A percentile compares a stretch with the other conserved stretches of the same genome.
Evolutionary conservation across 768 basidiomycete species (phyloP).

Genomic region (Mycena vitilis): DNA sequence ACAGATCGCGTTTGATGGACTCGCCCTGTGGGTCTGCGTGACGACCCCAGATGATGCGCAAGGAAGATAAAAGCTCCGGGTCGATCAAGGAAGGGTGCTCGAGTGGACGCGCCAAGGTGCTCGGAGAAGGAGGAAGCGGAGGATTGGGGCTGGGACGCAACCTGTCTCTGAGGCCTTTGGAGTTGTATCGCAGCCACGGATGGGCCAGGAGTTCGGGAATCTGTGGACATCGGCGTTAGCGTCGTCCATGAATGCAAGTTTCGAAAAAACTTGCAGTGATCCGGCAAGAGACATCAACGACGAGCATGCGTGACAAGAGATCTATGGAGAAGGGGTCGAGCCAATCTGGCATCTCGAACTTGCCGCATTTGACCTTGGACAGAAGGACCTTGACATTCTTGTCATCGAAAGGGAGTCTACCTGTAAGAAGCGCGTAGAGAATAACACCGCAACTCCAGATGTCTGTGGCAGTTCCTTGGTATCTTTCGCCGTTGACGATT

Average conservation of each 20-base stretch:
- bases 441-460: conserved; percentile 98
- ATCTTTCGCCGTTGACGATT: conserved; percentile 91
- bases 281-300: conserved; percentile 82
- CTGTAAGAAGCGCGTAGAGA: conserved; percentile 89
- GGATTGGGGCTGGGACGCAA: conserved; percentile 45
- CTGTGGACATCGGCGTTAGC: conserved; percentile 51
- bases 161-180: conserved; percentile 44
- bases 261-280: conserved; percentile 73
- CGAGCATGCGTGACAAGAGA: conserved; percentile 87
- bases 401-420: conserved; percentile 94
- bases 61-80: conserved; percentile 78
- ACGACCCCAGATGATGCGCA: conserved; percentile 87
- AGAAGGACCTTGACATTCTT: conserved; percentile 83
- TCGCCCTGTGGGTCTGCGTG: conserved; percentile 67
- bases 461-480: conserved; percentile 90
- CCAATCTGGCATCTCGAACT: conserved; percentile 84
- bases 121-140: conserved; percentile 71
- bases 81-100: conserved; percentile 78
- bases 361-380: conserved; percentile 87
- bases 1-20: conserved; percentile 71
- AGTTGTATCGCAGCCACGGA: conserved; percentile 77
- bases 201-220: conserved; percentile 88
- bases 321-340: conserved; percentile 89
- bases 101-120: conserved; percentile 77
- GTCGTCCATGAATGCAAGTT: conserved; percentile 10